Evolutionary conservation across 1,139 yeast genomes (phyloP).

Genomic region (Debaryomyces robertsiae): DNA sequence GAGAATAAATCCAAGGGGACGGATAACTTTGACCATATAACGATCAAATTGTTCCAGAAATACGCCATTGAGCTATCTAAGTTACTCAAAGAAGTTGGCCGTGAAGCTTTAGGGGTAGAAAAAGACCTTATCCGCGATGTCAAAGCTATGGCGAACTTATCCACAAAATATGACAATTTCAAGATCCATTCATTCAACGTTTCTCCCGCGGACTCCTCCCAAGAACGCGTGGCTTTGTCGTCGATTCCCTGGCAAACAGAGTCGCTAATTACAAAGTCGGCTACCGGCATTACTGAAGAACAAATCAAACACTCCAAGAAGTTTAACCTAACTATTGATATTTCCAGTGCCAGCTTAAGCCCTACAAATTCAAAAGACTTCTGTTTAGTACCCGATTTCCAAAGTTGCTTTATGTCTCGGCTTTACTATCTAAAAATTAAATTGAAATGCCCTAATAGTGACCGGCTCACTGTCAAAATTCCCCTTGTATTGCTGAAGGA

Average conservation of each 20-base stretch:
- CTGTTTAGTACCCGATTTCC: conserved; percentile 44
- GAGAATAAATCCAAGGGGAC: conserved; percentile 32
- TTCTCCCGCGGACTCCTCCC: conserved; percentile 5
- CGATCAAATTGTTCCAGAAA: conserved; percentile 34
- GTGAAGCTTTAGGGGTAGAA: conserved; percentile 28
- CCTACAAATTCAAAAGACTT: conserved; percentile 23
- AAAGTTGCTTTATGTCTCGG: conserved; percentile 37
- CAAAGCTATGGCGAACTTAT: conserved; percentile 37
- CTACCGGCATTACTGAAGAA: conserved; percentile 18
- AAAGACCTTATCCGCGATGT: conserved; percentile 31
- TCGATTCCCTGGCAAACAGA: conserved; percentile 28
- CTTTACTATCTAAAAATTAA: conserved; percentile 36
- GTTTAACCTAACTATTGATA: conserved; percentile 26
- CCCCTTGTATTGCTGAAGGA: conserved; percentile 32
- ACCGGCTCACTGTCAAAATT: conserved; percentile 30
- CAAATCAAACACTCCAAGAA: conserved; percentile 24
- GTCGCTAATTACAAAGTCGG: conserved; percentile 15
- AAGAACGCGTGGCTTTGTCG: conserved; percentile 12
- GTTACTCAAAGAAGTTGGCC: conserved; percentile 28
- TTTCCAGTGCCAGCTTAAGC: conserved; percentile 18
- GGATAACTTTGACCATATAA: conserved; percentile 36
- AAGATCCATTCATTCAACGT: conserved; percentile 20
- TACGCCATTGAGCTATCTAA: conserved; percentile 35
- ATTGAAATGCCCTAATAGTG: conserved; percentile 33
- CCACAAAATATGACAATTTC: conserved; percentile 29